A percentile compares a stretch with the other conserved stretches of the same genome.
These are phyloP conservation scores for Suhomyces maxii DNA, from an alignment of 1,139 yeast species.

Conservation along the genomic window DNA sequence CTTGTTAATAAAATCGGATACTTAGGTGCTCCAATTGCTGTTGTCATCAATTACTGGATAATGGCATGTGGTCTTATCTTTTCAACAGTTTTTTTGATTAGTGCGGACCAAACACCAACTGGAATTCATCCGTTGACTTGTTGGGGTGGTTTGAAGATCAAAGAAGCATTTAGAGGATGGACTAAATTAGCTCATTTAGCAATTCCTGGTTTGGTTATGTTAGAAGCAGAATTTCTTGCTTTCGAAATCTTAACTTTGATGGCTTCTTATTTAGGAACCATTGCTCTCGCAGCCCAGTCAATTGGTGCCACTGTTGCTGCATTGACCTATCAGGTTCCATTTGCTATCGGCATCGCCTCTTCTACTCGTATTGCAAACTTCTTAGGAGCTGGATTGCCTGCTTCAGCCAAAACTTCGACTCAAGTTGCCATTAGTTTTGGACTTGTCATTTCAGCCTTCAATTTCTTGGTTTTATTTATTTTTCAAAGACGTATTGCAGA, in stretches of 20 bases:
- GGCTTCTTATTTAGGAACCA: slow-evolving; percentile 57
- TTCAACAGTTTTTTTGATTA: slow-evolving; percentile 39
- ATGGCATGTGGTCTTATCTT: slow-evolving; percentile 50
- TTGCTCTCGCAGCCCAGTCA: slow-evolving; percentile 57
- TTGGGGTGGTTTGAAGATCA: slow-evolving; percentile 30
- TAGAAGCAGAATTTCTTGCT: slow-evolving; percentile 72
- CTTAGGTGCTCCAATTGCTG: slow-evolving; percentile 61
- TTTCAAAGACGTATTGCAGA: slow-evolving; percentile 40
- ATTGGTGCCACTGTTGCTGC: slow-evolving; percentile 59
- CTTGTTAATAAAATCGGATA: slow-evolving; percentile 47
- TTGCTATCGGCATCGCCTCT: slow-evolving; percentile 61
- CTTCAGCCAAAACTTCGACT: slow-evolving; percentile 48
- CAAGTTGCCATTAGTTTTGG: slow-evolving; percentile 49
- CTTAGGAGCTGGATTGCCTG: slow-evolving; percentile 54
- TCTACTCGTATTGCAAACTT: slow-evolving; percentile 61
- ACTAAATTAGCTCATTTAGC: slow-evolving; percentile 49
- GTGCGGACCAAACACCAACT: slow-evolving; percentile 40
- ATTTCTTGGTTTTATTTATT: slow-evolving; percentile 38
- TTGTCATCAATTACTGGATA: slow-evolving; percentile 55
- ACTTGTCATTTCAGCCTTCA: slow-evolving; percentile 38
- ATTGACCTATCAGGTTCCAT: slow-evolving; percentile 53
- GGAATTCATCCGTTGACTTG: slow-evolving; percentile 42
- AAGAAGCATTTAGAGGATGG: slow-evolving; percentile 47
- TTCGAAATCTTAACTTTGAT: slow-evolving; percentile 70
- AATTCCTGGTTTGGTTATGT: slow-evolving; percentile 71